Base-by-base conservation (phyloP, 1,284 basidiomycete species). In the Pterulicium gracile region DNA sequence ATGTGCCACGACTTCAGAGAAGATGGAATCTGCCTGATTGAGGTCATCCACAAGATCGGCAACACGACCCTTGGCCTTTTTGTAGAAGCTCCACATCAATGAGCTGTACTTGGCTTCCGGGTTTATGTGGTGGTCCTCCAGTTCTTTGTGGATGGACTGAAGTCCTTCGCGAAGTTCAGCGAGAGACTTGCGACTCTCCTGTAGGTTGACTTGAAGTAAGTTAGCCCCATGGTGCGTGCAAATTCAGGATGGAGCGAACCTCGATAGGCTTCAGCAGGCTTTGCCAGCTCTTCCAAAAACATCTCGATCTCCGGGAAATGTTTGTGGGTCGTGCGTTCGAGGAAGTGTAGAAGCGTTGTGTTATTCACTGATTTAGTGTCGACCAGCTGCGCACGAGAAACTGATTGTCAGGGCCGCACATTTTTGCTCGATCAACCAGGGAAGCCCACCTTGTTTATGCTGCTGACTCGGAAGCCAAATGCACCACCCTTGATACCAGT, bases 321-420 rank as follows among this genome's bases (percentile, higher is more conserved):
- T 55, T 84, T 86, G 7, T 81, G 72, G 3, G 98, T 82, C 0
- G 91, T 95, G 45, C 85, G 75, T 60, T 98, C 94, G 45, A 98
- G 66, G 70, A 98, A 98, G 63, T 98, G 95, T 4, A 98, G 71
- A 35, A 98, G 72, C 0, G 95, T 98, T 15, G 88, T 90, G 51
- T 92, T 88, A 60, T 94, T 84, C 47, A 90, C 75, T 2, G 94
- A 96, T 65, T 98, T 98, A 2, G 95, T 98, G 58, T 98, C 96
- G 36, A 98, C 95, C 44, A 98, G 74, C 89, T 94, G 52, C 15
- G 47, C n/a, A 32, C 15, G 32, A 36, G 46, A 2, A 24, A 51
- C 45, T 49, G 42, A 5, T 24, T n/a, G n/a, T n/a, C n/a, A n/a
- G n/a, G n/a, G n/a, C n/a, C n/a, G n/a, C n/a, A n/a, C n/a, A n/a